Conservation (phyloP, 192 early-diverging fungal species). For the Backusella psychrophila region DNA sequence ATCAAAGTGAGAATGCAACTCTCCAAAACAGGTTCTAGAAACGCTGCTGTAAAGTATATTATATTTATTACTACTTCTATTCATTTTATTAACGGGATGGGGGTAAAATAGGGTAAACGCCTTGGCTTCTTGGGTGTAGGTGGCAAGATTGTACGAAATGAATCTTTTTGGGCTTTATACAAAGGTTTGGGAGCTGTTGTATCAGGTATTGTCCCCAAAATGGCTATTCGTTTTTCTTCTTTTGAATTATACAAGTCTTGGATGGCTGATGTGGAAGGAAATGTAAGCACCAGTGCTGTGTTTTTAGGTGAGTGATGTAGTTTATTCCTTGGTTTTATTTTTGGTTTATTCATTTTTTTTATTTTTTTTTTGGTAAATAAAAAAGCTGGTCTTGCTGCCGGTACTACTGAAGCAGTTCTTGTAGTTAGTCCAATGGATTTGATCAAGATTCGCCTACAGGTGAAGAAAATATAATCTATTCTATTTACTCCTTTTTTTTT, state of each 20-base stretch:
- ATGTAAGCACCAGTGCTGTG: slow-evolving; percentile 60
- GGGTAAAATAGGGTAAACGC: slow-evolving; percentile 30
- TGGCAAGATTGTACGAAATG: slow-evolving; percentile 75
- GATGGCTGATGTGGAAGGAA: slow-evolving; percentile 57
- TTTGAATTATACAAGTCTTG: slow-evolving; percentile 90
- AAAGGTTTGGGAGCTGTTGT: slow-evolving; percentile 96
- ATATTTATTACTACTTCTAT: neutral
- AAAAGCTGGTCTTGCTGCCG: slow-evolving; percentile 82
- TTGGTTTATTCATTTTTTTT: neutral
- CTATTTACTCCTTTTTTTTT: neutral
- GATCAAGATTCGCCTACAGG: slow-evolving; percentile 95
- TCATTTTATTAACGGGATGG: neutral
- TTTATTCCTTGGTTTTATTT: neutral
- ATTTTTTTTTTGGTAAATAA: neutral
- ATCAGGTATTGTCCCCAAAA: slow-evolving; percentile 96
- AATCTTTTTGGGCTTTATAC: slow-evolving; percentile 88
- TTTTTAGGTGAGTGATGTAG: slow-evolving; percentile 41
- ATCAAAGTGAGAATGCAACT: slow-evolving; percentile 98
- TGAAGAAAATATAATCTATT: neutral
- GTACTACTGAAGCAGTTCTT: slow-evolving; percentile 90
- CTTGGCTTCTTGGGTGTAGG: slow-evolving; percentile 78
- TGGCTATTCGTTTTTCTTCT: slow-evolving; percentile 96
- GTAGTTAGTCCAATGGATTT: slow-evolving; percentile 99
- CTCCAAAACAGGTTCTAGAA: slow-evolving; percentile 59
- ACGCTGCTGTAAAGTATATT: slow-evolving; percentile 40